Conservation (phyloP, 169 alveolate species). For the Eimeria necatrix region DNA sequence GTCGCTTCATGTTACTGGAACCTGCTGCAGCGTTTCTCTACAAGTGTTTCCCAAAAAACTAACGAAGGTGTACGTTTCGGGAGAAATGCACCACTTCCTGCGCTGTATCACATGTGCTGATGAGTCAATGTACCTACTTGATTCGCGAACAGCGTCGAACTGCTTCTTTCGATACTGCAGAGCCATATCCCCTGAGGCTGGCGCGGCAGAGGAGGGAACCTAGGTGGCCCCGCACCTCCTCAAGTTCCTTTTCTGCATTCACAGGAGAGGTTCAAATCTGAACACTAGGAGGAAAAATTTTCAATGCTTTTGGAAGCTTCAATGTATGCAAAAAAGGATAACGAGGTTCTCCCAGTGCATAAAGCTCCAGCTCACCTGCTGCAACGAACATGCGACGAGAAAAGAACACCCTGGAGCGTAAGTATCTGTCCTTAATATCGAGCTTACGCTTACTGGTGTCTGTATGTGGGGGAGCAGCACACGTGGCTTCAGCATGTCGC, state of each 20-base stretch:
- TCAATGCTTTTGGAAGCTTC: background rate
- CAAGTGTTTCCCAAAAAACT: too few relatives aligned
- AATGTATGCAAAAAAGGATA: background rate
- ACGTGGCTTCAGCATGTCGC: background rate
- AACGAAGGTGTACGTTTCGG: too few relatives aligned
- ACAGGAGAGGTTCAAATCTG: background rate
- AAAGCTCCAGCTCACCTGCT: slow-evolving; percentile 29
- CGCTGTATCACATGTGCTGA: too few relatives aligned
- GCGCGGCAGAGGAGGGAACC: slow-evolving; percentile 60
- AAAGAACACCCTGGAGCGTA: slow-evolving; percentile 39
- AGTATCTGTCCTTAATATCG: slow-evolving; percentile 40
- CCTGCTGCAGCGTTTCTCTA: too few relatives aligned
- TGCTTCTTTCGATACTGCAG: background rate
- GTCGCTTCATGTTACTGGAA: too few relatives aligned
- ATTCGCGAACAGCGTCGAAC: slow-evolving; percentile 44
- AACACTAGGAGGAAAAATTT: background rate
- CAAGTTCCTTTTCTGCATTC: slow-evolving; percentile 46
- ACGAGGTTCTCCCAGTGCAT: too few relatives aligned
- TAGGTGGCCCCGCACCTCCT: slow-evolving; percentile 63
- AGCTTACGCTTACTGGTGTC: slow-evolving; percentile 26
- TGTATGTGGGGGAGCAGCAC: slow-evolving; percentile 45
- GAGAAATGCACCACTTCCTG: too few relatives aligned
- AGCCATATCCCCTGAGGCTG: slow-evolving; percentile 27
- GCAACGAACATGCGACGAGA: slow-evolving; percentile 74
- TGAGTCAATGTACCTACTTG: background rate